A percentile compares a stretch with the other conserved stretches of the same genome.
Evolutionary conservation across 331 rosid genomes (phyloP).

Genomic region (Telfairia occidentalis): DNA sequence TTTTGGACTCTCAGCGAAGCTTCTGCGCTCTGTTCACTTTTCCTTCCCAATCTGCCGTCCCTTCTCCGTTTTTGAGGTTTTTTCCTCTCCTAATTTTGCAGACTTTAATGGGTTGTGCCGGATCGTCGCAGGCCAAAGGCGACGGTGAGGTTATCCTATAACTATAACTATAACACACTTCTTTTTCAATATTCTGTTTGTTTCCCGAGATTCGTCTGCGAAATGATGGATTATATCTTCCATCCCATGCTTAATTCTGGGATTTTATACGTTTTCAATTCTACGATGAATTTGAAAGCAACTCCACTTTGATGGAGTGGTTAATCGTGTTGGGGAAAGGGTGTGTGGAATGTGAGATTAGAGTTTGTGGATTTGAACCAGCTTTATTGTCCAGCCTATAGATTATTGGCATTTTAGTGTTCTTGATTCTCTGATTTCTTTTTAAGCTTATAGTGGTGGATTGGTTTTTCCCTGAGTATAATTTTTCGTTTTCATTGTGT

Average conservation of each 20-base stretch:
- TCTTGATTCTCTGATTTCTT: not conserved
- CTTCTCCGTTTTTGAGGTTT: not conserved
- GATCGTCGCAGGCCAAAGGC: constrained; percentile 71
- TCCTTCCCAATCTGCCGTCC: constrained; percentile 1
- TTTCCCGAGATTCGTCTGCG: constrained; percentile 4
- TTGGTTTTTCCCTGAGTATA: not conserved
- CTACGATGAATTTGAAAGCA: not conserved
- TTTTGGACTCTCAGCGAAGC: not conserved
- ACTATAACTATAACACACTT: too few relatives aligned
- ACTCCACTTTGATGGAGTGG: not conserved
- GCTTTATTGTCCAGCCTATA: not conserved
- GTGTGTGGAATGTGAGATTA: not conserved
- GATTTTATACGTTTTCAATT: not conserved
- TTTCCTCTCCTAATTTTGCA: not conserved
- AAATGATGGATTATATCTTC: not conserved
- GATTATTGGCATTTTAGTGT: constrained; percentile 9
- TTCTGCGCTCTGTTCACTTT: not conserved
- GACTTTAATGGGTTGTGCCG: constrained; percentile 73
- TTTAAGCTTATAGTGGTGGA: not conserved
- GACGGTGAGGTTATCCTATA: constrained; percentile 49
- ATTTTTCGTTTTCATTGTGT: not conserved
- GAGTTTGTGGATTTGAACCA: not conserved
- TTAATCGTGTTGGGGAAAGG: not conserved
- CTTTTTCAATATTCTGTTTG: constrained; percentile 1
- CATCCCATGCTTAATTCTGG: constrained; percentile 19